A percentile compares a stretch with the other conserved stretches of the same genome.
These are phyloP conservation scores for Tolypocladium inflatum DNA, from an alignment of 2,329 filamentous ascomycete species.

Conservation along the genomic window DNA sequence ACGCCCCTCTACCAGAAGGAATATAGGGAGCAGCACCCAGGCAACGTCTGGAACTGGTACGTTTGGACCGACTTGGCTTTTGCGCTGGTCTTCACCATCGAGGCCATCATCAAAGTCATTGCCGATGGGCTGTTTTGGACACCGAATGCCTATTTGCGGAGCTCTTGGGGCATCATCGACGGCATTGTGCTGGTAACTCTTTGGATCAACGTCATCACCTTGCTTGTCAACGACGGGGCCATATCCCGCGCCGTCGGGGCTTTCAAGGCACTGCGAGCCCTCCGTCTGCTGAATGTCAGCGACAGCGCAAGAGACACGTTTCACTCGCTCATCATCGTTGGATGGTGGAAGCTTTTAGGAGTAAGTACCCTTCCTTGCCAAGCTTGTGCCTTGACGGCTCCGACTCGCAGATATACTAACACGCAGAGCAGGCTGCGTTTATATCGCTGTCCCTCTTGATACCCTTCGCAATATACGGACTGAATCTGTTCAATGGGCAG, in stretches of 20 bases:
- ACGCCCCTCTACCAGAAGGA: conserved; percentile 90
- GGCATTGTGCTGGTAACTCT: conserved; percentile 83
- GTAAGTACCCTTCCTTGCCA: conserved; percentile 32
- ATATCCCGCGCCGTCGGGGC: conserved; percentile 88
- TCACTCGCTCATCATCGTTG: conserved; percentile 88
- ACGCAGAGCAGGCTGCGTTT: conserved; percentile 56
- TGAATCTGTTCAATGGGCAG: conserved; percentile 85
- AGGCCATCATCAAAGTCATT: conserved; percentile 85
- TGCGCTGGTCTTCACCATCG: conserved; percentile 73
- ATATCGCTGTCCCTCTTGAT: conserved; percentile 91
- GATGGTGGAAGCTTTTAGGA: conserved; percentile 88
- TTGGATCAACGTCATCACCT: conserved; percentile 87
- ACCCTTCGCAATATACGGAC: conserved; percentile 90
- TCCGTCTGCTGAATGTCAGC: conserved; percentile 88
- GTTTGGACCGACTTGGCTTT: conserved; percentile 90
- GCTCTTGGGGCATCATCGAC: conserved; percentile 95
- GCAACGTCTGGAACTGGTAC: conserved; percentile 75
- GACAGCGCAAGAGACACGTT: conserved; percentile 94
- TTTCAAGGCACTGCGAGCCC: conserved; percentile 89
- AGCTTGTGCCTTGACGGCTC: not conserved
- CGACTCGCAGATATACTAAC: conserved; percentile 5
- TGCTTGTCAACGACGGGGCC: conserved; percentile 70
- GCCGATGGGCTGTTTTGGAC: conserved; percentile 96
- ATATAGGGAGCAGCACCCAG: conserved; percentile 57
- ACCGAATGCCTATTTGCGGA: conserved; percentile 92